Evolutionary conservation across 2,329 filamentous ascomycete species (phyloP).

Genomic region (Verticillium longisporum): DNA sequence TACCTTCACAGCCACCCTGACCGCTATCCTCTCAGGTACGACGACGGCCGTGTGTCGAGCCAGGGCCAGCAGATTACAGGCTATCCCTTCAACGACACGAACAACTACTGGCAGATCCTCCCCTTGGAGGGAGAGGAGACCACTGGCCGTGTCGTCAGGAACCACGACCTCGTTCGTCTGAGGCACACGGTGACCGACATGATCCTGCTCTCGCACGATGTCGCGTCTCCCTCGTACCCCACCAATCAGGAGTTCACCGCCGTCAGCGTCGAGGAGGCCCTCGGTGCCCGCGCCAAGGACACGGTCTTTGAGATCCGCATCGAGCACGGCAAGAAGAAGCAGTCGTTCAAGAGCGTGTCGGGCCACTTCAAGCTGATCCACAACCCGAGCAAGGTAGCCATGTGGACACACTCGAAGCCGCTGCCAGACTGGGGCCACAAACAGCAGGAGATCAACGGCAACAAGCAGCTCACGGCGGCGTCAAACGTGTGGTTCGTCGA

Average conservation of each 20-base stretch:
- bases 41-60: conserved; percentile 93
- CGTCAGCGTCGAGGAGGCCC: conserved; percentile 63
- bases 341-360: conserved; percentile 85
- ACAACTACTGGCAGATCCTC: conserved; percentile 96
- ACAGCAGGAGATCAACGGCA: conserved; percentile 98
- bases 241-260: conserved; percentile 99
- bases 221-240: conserved; percentile 90
- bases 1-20: conserved; percentile 93
- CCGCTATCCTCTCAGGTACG: conserved; percentile 86
- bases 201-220: conserved; percentile 86
- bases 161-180: conserved; percentile 80
- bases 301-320: conserved; percentile 90
- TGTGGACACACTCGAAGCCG: conserved; percentile 96
- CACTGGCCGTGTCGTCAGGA: conserved; percentile 61
- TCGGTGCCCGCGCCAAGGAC: conserved; percentile 71
- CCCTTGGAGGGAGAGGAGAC: conserved; percentile 57
- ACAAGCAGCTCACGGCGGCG: conserved; percentile 85
- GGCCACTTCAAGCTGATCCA: conserved; percentile 96
- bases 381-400: conserved; percentile 88
- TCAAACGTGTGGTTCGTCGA: conserved; percentile 96
- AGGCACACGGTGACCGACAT: conserved; percentile 82
- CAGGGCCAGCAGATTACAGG: conserved; percentile 98
- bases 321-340: conserved; percentile 72
- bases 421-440: conserved; percentile 97
- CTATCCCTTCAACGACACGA: conserved; percentile 96